A percentile compares a stretch with the other conserved stretches of the same genome.
phyloP scores from a whole-genome alignment of 139 green algal genomes.

The Chlamydomonas schloesseri region DNA sequence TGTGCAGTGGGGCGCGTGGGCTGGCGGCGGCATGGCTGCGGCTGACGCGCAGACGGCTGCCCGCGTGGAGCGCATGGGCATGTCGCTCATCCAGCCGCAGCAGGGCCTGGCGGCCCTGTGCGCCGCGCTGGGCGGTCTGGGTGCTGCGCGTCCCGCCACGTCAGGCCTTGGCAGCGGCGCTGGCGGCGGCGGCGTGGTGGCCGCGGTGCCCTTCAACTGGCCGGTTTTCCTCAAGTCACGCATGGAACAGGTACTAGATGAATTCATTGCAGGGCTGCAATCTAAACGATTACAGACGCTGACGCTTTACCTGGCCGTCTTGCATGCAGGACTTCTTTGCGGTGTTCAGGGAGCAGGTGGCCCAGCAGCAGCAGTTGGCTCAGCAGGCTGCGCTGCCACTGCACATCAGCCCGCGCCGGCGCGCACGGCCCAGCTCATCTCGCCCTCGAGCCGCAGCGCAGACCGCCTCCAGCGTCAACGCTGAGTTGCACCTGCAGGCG shows the following conservation, averaged over 20 bases:
- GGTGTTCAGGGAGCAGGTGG: not conserved
- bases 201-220: conserved; percentile 40
- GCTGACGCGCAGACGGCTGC: conserved; percentile 50
- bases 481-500: not conserved
- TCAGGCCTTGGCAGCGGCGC: not conserved
- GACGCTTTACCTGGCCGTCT: too few relatives aligned
- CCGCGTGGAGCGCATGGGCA: conserved; percentile 71
- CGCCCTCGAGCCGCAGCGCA: too few relatives aligned
- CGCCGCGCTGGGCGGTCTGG: not conserved
- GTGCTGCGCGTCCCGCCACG: too few relatives aligned
- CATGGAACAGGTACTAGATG: not conserved
- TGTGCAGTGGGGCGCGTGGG: conserved; percentile 89
- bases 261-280: too few relatives aligned
- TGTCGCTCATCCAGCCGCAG: conserved; percentile 64
- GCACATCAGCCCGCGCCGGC: not conserved
- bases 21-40: conserved; percentile 69
- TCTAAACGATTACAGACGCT: too few relatives aligned
- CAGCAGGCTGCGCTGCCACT: not conserved
- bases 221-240: not conserved
- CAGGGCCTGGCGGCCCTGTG: conserved; percentile 29
- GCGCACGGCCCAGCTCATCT: not conserved
- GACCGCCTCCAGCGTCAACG: too few relatives aligned
- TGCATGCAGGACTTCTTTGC: conserved; percentile 44
- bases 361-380: too few relatives aligned
- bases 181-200: not conserved